phyloP scores from a whole-genome alignment of 2,329 filamentous ascomycete genomes.

The Pseudopyricularia cyperi region DNA sequence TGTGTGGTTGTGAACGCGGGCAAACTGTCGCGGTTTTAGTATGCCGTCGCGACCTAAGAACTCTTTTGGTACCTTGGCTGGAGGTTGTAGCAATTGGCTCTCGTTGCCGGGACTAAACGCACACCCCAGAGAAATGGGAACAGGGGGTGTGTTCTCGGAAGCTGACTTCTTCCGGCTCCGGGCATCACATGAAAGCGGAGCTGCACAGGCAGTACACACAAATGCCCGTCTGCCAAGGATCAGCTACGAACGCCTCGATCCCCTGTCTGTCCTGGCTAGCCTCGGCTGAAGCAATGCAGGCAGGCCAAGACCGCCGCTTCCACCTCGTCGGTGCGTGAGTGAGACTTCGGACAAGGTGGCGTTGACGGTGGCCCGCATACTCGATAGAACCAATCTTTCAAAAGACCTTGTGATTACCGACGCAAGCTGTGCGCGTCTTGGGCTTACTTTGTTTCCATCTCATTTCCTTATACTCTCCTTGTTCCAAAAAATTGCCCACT shows the following conservation, averaged over 20 bases:
- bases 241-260: background rate
- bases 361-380: background rate
- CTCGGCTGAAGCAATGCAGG: slow-evolving; percentile 12
- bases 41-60: background rate
- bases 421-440: too few relatives aligned
- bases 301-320: slow-evolving; percentile 3
- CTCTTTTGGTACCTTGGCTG: too few relatives aligned
- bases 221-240: slow-evolving; percentile 8
- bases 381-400: background rate
- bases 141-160: background rate
- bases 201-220: background rate
- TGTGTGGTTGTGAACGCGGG: slow-evolving; percentile 1
- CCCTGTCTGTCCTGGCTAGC: slow-evolving; percentile 12
- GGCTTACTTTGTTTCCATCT: too few relatives aligned
- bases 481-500: too few relatives aligned
- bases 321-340: slow-evolving; percentile 1
- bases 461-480: too few relatives aligned
- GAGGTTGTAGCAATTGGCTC: too few relatives aligned
- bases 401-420: too few relatives aligned
- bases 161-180: background rate
- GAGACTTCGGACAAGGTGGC: background rate
- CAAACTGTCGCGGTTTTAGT: background rate
- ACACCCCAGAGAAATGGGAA: background rate
- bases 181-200: background rate
- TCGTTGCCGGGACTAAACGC: background rate